These are phyloP conservation scores for Dipodascus geniculatus DNA, from an alignment of 805 yeast genomes.

Conservation along the genomic window DNA sequence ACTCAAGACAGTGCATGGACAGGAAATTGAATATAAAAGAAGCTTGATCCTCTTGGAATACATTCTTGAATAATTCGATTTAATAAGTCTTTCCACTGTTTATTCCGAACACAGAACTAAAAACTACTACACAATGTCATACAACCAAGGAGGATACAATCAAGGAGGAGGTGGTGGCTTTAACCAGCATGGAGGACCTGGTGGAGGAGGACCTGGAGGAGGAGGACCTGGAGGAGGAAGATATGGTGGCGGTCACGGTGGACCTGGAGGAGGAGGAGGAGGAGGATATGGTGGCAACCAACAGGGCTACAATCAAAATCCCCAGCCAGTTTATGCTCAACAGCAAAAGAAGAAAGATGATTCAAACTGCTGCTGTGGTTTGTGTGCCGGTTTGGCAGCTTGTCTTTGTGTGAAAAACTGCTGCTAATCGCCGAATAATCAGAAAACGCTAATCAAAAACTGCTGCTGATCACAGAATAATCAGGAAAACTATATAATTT, in stretches of 20 bases:
- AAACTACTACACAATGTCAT: neutral
- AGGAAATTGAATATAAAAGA: neutral
- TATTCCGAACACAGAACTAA: no score
- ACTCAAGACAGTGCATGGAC: neutral
- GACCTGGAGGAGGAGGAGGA: no score
- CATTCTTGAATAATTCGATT: neutral
- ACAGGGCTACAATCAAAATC: conserved; percentile 11
- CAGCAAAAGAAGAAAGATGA: conserved; percentile 16
- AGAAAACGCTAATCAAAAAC: no score
- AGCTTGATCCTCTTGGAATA: neutral
- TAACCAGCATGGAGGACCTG: neutral
- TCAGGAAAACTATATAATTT: no score
- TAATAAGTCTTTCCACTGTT: neutral
- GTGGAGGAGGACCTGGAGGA: neutral
- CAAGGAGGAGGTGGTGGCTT: neutral
- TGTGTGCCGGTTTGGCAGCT: conserved; percentile 24
- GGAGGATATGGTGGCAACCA: conserved; percentile 9
- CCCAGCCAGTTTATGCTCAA: conserved; percentile 20
- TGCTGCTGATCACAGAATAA: no score
- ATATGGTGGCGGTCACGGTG: neutral
- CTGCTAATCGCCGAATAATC: neutral
- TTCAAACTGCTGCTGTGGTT: conserved; percentile 24
- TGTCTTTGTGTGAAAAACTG: conserved; percentile 21
- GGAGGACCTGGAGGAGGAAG: neutral
- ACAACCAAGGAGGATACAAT: neutral